Conservation (phyloP, 305 asterid genomes). For the Plantago lanceolata region DNA sequence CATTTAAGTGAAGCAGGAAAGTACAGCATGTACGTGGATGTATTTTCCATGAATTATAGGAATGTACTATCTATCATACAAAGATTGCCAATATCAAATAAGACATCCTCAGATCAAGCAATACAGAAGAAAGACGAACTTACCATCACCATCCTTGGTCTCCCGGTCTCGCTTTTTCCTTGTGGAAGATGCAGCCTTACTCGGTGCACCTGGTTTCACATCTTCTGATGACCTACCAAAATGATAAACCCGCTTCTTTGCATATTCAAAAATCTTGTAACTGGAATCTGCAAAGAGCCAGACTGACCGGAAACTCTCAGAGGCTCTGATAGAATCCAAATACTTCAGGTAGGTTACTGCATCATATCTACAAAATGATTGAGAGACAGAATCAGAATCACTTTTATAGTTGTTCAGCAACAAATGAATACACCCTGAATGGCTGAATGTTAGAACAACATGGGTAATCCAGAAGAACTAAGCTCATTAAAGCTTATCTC, state of each 20-base stretch:
- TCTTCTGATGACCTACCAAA: conserved; percentile 68
- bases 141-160: conserved; percentile 59
- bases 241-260: conserved; percentile 88
- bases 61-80: conserved; percentile 14
- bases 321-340: conserved; percentile 94
- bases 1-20: conserved; percentile 13
- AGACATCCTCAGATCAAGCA: conserved; percentile 18
- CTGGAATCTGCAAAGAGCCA: conserved; percentile 99
- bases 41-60: conserved; percentile 13
- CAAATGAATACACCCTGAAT: neutral
- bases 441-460: neutral
- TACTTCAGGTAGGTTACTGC: conserved; percentile 90
- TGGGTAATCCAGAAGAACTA: neutral
- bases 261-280: conserved; percentile 87
- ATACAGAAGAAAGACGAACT: conserved; percentile 25
- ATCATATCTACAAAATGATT: conserved; percentile 68
- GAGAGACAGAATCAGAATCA: conserved; percentile 12
- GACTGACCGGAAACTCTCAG: conserved; percentile 94
- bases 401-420: conserved; percentile 14
- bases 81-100: conserved; percentile 9
- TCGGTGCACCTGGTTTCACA: conserved; percentile 46
- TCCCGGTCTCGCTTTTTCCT: conserved; percentile 66
- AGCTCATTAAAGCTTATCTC: no score
- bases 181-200: conserved; percentile 42
- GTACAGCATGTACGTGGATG: conserved; percentile 2